Base-by-base conservation (phyloP, 768 basidiomycete genomes). In the Mycena polygramma region DNA sequence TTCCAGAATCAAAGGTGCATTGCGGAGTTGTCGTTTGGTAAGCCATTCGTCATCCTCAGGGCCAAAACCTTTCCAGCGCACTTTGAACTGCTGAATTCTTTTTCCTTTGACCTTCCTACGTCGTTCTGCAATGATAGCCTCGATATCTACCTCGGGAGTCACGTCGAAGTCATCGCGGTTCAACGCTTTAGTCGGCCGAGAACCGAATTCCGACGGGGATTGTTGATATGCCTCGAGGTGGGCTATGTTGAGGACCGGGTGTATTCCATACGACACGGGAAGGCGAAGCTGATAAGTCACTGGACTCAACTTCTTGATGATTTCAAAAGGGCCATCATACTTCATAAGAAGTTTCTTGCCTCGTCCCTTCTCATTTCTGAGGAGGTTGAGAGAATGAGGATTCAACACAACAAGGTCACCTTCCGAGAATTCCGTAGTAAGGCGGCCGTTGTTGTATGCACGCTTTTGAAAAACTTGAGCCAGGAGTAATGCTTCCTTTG, bases 351-450 rank as follows among this genome's bases (percentile, higher is more conserved):
- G 66, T 19, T 70, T 80, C 59, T 53, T 68, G 46, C 76, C 77
- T 61, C 66, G 68, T 53, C 74, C 71, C 59, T 75, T 72, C 62
- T 63, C 62, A 2, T 61, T 11, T 7, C 69, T 65, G 1, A 72
- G 13, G n/a, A 71, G 66, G 22, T 74, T 69, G 1, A 76, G 66
- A 4, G 68, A 68, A 46, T 75, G 73, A 0, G 75, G 73, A 24
- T 75, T 75, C 7, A 77, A 51, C 0, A 78, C 72, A 2, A 73
- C 62, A 19, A 67, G 63, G n/a, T 73, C 76, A 6, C 76, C 79
- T 36, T 66, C 66, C 8, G 71, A 24, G 35, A 78, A 74, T 10
- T 62, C 57, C 3, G 59, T 30, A 1, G n/a, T 37, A 2, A 65
- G 49, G 1, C 69, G 57, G 0, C 70, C 68, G 14, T 74, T 57